phyloP scores from a whole-genome alignment of 495 filamentous ascomycete species.

The Penicillium simplicissimum region DNA sequence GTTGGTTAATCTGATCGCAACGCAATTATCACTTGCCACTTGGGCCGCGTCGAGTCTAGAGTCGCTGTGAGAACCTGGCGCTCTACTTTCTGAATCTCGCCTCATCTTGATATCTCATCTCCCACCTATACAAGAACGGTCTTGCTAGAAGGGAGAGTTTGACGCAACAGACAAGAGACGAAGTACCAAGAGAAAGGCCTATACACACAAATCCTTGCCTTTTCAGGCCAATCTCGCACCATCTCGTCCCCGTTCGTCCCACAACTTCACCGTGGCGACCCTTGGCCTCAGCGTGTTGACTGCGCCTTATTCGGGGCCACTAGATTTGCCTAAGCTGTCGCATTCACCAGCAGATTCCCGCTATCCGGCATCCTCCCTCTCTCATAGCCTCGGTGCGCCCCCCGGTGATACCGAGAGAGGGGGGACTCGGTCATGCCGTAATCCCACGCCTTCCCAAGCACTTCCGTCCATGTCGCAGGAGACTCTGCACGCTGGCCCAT shows the following conservation, averaged over 20 bases:
- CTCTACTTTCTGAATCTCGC: not conserved
- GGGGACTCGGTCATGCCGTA: slow-evolving; percentile 49
- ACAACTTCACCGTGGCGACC: slow-evolving; percentile 44
- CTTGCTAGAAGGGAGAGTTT: not conserved
- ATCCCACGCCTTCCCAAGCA: slow-evolving; percentile 28
- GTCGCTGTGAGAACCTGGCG: slow-evolving; percentile 1
- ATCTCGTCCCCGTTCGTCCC: slow-evolving; percentile 7
- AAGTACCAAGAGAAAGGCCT: not conserved
- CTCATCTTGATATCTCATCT: slow-evolving; percentile 1
- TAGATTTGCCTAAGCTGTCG: slow-evolving; percentile 36
- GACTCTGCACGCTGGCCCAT: slow-evolving; percentile 34
- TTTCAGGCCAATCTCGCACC: not conserved
- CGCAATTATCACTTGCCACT: not conserved
- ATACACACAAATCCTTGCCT: not conserved
- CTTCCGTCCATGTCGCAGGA: slow-evolving; percentile 54
- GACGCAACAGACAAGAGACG: not conserved
- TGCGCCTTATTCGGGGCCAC: slow-evolving; percentile 27
- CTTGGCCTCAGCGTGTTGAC: slow-evolving; percentile 44
- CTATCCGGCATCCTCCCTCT: slow-evolving; percentile 41
- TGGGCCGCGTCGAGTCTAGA: slow-evolving; percentile 1
- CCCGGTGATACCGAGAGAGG: slow-evolving; percentile 41
- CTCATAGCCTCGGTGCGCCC: slow-evolving; percentile 41
- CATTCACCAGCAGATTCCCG: slow-evolving; percentile 33
- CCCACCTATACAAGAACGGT: not conserved
- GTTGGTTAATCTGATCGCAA: slow-evolving; percentile 15